Evolutionary conservation across 768 basidiomycete genomes (phyloP), one percentile per base, ranked within the genome.

Genomic region (Suillus subluteus): DNA sequence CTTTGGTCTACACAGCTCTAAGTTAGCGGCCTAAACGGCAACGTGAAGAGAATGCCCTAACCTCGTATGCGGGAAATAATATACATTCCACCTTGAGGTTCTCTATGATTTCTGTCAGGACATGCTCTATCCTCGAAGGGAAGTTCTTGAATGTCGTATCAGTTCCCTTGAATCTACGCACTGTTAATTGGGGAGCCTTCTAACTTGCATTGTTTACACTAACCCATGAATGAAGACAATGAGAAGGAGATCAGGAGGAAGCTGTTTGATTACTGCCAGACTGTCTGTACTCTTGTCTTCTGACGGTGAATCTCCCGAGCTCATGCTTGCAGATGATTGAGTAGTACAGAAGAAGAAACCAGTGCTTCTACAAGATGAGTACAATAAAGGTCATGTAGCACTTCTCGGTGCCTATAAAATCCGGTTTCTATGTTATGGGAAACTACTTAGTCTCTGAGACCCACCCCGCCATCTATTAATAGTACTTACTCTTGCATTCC

Each of bases 11-110:
- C 11, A 41, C 2, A 13, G 12, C 26, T 43, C 69, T 40, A n/a
- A 61, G 32, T 46, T 26, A 61, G 41, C 4, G 3, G 12, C 40
- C 13, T 41, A 21, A 41, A 18, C 38, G 16, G 62, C 44, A 26
- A 13, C n/a, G 30, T 21, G 58, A 69, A 63, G 61, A 65, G 62
- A 12, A 71, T 65, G 23, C 43, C 48, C 41, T 70, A 67, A 92
- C 93, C 84, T 98, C 92, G 71, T 97, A 98, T 2, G 88, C 89
- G 30, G 96, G 96, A 73, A 97, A 98, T 16, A 94, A 82, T n/a
- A 90, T 78, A 67, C 86, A 91, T 74, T 96, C 92, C 12, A 92
- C 87, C 40, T 73, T 73, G 6, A 87, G 78, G 46, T 85, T 79
- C 3, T 80, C 75, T 32, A 92, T 80, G 0, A 87, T 90, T 72